These are phyloP conservation scores for Ceratobasidium sp. DNA, from an alignment of 1,284 basidiomycete species.

Conservation along the genomic window DNA sequence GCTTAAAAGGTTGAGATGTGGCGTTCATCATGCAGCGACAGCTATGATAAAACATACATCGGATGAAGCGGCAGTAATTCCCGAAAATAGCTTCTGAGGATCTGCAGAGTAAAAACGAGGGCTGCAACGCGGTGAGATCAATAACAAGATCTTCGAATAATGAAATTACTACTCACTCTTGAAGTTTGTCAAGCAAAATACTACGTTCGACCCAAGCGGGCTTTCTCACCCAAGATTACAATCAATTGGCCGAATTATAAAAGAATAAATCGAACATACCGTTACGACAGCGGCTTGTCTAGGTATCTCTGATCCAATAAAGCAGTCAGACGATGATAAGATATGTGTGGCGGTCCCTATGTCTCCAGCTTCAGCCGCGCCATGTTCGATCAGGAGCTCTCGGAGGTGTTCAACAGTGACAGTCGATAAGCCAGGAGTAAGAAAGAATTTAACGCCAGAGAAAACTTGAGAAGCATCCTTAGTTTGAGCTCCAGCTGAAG, in stretches of 20 bases:
- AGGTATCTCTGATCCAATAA: conserved; percentile 20
- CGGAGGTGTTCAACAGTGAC: conserved; percentile 3
- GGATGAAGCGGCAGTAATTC: conserved; percentile 74
- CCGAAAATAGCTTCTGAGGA: conserved; percentile 82
- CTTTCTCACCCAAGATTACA: conserved; percentile 2
- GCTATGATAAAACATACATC: conserved; percentile 60
- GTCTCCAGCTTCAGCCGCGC: conserved; percentile 29
- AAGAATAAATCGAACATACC: conserved; percentile 2
- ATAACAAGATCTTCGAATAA: background rate
- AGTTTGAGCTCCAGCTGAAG: background rate
- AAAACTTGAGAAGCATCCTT: background rate
- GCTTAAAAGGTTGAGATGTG: conserved; percentile 53
- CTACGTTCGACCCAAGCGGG: conserved; percentile 37
- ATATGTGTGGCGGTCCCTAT: conserved; percentile 16
- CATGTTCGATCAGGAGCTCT: conserved; percentile 28
- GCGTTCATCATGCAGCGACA: background rate
- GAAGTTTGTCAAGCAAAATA: conserved; percentile 19
- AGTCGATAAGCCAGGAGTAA: conserved; percentile 21
- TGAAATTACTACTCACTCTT: conserved; percentile 14
- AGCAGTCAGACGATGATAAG: conserved; percentile 35
- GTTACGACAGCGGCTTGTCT: conserved; percentile 23
- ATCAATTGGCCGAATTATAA: background rate
- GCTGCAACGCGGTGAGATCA: conserved; percentile 51
- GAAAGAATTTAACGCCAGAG: conserved; percentile 34
- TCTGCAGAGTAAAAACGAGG: conserved; percentile 76